Evolutionary conservation across 352 stramenopile species (phyloP).

Genomic region (Globisporangium canariense): DNA sequence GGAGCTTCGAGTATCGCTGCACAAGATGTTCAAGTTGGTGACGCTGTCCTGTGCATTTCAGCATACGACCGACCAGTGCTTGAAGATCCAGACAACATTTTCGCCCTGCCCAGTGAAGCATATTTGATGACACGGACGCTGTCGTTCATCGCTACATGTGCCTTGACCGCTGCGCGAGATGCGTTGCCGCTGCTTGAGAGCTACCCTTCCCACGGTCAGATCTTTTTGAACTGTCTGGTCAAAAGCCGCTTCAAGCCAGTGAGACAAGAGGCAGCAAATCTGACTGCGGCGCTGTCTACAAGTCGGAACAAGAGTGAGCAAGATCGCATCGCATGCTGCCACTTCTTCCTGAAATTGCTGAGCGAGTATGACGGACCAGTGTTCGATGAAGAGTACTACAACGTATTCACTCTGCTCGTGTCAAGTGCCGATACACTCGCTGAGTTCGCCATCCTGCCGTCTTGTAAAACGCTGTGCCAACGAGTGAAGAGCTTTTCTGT

Average conservation of each 20-base stretch:
- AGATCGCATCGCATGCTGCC: conserved; percentile 41
- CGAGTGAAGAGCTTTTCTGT: conserved; percentile 44
- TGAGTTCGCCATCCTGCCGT: conserved; percentile 41
- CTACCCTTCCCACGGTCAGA: conserved; percentile 33
- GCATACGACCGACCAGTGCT: conserved; percentile 36
- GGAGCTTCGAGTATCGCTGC: not conserved
- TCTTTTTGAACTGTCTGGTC: conserved; percentile 46
- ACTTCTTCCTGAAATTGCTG: conserved; percentile 47
- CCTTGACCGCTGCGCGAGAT: conserved; percentile 26
- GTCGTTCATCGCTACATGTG: conserved; percentile 44
- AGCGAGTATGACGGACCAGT: conserved; percentile 43
- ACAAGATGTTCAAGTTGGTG: conserved; percentile 6
- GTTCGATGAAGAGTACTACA: conserved; percentile 57
- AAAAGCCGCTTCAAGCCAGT: conserved; percentile 43
- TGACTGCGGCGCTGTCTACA: conserved; percentile 40
- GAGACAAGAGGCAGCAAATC: conserved; percentile 41
- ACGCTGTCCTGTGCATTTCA: conserved; percentile 24
- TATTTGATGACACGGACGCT: conserved; percentile 57
- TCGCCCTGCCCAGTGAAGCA: conserved; percentile 42
- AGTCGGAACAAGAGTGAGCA: conserved; percentile 41
- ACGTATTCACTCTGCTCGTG: conserved; percentile 58
- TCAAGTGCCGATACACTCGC: conserved; percentile 37
- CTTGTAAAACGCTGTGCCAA: conserved; percentile 44
- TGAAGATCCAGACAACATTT: conserved; percentile 44
- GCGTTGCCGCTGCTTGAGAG: conserved; percentile 35